These are phyloP conservation scores for Rickenella mellea DNA, from an alignment of 768 basidiomycete species.

Conservation along the genomic window DNA sequence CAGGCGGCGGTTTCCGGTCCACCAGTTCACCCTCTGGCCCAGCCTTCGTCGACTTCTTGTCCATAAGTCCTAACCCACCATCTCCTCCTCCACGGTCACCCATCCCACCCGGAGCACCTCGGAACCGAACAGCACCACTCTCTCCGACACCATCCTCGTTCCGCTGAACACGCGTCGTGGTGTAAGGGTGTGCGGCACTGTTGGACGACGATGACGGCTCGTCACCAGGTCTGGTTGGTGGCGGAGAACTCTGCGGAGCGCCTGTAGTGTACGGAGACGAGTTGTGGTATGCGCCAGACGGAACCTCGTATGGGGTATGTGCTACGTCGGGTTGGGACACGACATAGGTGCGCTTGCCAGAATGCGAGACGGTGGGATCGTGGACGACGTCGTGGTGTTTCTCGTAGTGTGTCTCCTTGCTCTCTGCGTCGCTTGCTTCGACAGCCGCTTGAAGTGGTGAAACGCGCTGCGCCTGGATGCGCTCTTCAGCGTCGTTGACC, in stretches of 20 bases:
- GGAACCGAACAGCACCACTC: slow-evolving; percentile 35
- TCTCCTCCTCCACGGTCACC: slow-evolving; percentile 30
- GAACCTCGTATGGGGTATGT: slow-evolving; percentile 56
- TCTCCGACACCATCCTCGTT: slow-evolving; percentile 36
- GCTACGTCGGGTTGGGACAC: slow-evolving; percentile 65
- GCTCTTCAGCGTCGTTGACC: no score
- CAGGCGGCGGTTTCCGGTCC: slow-evolving; percentile 40
- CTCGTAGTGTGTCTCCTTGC: no score
- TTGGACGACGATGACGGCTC: neutral
- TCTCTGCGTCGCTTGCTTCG: no score
- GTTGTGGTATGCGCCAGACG: slow-evolving; percentile 56
- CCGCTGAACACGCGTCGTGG: slow-evolving; percentile 28
- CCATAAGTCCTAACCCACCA: slow-evolving; percentile 35
- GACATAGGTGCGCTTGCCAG: slow-evolving; percentile 55
- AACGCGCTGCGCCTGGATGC: neutral
- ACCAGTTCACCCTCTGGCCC: slow-evolving; percentile 29
- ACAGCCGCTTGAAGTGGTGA: no score
- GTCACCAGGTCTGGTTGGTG: neutral
- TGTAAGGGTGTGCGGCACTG: slow-evolving; percentile 30
- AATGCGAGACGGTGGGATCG: slow-evolving; percentile 29
- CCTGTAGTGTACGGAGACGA: slow-evolving; percentile 29
- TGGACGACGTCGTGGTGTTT: neutral
- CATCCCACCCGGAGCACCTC: slow-evolving; percentile 36
- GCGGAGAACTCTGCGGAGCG: slow-evolving; percentile 3
- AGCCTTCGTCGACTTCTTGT: slow-evolving; percentile 21